Base-by-base conservation (phyloP, 2,329 filamentous ascomycete species). In the Fonsecaea erecta region DNA sequence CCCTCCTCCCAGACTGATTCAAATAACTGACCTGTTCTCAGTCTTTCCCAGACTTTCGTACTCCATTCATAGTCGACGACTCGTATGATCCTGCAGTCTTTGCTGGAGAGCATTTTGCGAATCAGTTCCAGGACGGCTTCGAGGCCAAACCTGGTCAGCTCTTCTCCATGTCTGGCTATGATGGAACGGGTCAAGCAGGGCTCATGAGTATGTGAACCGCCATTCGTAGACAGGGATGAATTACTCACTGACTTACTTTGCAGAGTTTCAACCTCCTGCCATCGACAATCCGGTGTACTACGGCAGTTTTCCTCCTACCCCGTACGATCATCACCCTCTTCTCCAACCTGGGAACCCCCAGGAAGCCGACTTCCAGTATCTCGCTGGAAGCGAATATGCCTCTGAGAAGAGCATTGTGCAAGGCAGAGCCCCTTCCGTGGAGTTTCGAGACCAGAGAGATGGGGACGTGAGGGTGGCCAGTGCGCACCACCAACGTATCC, bases 121-220 rank as follows among this genome's bases (percentile, higher is more conserved):
- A 75, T 72, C 76, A 76, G 61, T 78, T 78, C 74, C 80, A 82
- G 75, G 79, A 80, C 76, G 82, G 82, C 81, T 80, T 82, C 69
- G 77, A 80, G 78, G 81, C 81, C 79, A 84, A 82, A 77, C 80
- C 81, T 78, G 83, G 86, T 83, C 79, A 86, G 81, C 80, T 88
- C 74, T 81, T 91, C 80, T 88, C 90, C 79, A 93, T 93, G 90
- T 90, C 91, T 78, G 89, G 89, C 80, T 93, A 92, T 84, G 83
- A 85, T 75, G 96, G 96, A 80, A 80, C 87, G 65, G 87, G 90
- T 77, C 84, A 88, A 79, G 84, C 89, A 78, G 67, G 62, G 40
- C 60, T 67, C 48, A 57, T 62, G 11, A 62, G 67, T 69, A 67
- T 40, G 67, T 64, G 28, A 8, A 30, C 3, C 28, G 9, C 48